Percentiles rank a stretch among this genome's conserved stretches.
Conservation (phyloP, 768 basidiomycete species). For the Leccinum broughii region DNA sequence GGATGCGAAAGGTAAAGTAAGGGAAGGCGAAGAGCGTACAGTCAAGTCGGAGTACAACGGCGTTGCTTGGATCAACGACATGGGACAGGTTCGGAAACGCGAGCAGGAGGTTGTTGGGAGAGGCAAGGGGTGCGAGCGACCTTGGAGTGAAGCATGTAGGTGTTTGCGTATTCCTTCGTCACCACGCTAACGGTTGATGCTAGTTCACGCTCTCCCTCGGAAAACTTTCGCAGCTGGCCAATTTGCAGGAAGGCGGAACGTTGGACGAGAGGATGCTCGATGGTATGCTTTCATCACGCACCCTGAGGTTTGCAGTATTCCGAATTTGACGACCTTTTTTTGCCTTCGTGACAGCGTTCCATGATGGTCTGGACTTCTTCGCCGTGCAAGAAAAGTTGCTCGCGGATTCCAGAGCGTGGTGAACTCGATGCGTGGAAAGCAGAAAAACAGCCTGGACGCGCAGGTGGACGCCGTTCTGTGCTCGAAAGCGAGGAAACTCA, state of each 20-base stretch:
- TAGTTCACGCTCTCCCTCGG: conserved; percentile 91
- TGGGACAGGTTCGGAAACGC: conserved; percentile 69
- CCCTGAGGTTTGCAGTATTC: neutral
- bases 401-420: conserved; percentile 55
- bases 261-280: conserved; percentile 55
- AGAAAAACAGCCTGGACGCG: conserved; percentile 61
- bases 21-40: conserved; percentile 38
- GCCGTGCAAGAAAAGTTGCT: conserved; percentile 75
- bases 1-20: conserved; percentile 25
- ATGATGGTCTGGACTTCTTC: conserved; percentile 85
- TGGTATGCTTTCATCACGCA: conserved; percentile 39
- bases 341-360: conserved; percentile 57
- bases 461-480: conserved; percentile 66
- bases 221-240: conserved; percentile 79
- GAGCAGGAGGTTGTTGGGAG: conserved; percentile 60
- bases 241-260: conserved; percentile 45
- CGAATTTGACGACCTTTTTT: conserved; percentile 8
- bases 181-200: conserved; percentile 7
- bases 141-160: conserved; percentile 79
- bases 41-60: conserved; percentile 45
- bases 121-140: conserved; percentile 54
- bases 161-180: conserved; percentile 1
- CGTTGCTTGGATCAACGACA: conserved; percentile 87
- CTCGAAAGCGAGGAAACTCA: conserved; percentile 47
- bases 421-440: conserved; percentile 49